A percentile compares a stretch with the other conserved stretches of the same genome.
Conservation (phyloP, 306 rosid species). For the Fragaria vesca region DNA sequence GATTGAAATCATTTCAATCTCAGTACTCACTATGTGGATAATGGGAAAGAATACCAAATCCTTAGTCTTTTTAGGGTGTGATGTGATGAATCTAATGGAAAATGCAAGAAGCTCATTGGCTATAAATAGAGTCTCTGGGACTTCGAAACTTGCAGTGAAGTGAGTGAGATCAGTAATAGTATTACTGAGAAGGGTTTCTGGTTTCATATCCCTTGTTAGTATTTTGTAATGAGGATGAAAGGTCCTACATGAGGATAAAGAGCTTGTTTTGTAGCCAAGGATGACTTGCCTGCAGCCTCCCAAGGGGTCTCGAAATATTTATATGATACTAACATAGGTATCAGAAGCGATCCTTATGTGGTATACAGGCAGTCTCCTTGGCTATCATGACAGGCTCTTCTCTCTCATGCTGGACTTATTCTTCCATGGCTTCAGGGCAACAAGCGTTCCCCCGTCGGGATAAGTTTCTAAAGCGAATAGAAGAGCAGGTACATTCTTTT, state of each 20-base stretch:
- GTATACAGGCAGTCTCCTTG: constrained; percentile 56
- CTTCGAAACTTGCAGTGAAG: background rate
- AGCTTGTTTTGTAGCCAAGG: constrained; percentile 63
- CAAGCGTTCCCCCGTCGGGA: background rate
- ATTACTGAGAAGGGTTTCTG: background rate
- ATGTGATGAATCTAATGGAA: constrained; percentile 11
- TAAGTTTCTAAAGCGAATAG: background rate
- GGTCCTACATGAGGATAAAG: constrained; percentile 52
- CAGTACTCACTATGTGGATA: background rate
- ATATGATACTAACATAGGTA: background rate
- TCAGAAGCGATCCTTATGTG: constrained; percentile 17
- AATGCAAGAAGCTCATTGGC: constrained; percentile 10
- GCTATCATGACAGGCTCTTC: constrained; percentile 49
- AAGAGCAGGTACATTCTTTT: constrained; percentile 1
- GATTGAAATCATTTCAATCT: constrained; percentile 11
- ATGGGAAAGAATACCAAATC: background rate
- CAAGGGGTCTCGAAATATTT: background rate
- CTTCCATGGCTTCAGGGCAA: constrained; percentile 24
- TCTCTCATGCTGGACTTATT: constrained; percentile 45
- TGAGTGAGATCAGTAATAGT: background rate
- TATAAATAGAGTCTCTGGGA: constrained; percentile 23
- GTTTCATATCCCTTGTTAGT: background rate
- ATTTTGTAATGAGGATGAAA: constrained; percentile 25
- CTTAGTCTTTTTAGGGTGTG: background rate
- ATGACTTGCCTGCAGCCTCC: constrained; percentile 58